A percentile compares a stretch with the other conserved stretches of the same genome.
Conservation (phyloP, 352 stramenopile genomes). For the Globisporangium acanthophoron region DNA sequence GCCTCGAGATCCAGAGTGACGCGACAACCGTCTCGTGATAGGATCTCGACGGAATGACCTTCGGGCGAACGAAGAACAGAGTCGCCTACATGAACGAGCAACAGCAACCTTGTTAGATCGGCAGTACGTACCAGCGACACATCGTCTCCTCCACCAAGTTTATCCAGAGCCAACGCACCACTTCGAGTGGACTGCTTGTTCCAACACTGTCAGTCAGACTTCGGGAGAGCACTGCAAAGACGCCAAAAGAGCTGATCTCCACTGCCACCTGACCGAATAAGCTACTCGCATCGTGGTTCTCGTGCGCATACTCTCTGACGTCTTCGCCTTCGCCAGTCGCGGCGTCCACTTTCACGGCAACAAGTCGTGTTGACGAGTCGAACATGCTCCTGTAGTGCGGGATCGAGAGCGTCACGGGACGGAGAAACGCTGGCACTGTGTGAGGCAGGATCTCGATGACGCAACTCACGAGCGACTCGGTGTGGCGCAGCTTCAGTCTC, state of each 20-base stretch:
- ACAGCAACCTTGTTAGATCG: background rate
- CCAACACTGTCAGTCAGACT: constrained; percentile 8
- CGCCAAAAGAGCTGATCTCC: constrained; percentile 7
- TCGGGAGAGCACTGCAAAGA: constrained; percentile 11
- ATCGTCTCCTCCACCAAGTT: background rate
- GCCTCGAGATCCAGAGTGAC: constrained; percentile 15
- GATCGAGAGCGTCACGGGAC: constrained; percentile 24
- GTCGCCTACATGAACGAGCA: background rate
- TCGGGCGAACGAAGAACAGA: constrained; percentile 13
- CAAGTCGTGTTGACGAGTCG: constrained; percentile 9
- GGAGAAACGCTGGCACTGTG: constrained; percentile 20
- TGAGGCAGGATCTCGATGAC: constrained; percentile 39
- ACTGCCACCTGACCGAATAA: background rate
- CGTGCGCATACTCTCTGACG: background rate
- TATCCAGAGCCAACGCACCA: constrained; percentile 1
- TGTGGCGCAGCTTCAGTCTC: constrained; percentile 12
- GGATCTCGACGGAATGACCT: constrained; percentile 1
- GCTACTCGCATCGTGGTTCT: background rate
- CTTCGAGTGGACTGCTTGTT: constrained; percentile 12
- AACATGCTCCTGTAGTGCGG: constrained; percentile 16
- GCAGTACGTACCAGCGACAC: background rate
- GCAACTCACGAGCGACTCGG: constrained; percentile 35
- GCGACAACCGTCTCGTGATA: background rate
- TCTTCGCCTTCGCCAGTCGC: constrained; percentile 12
- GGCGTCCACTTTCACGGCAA: constrained; percentile 24